These are phyloP conservation scores for Camelina hispida DNA, from an alignment of 345 rosid species.

Conservation along the genomic window DNA sequence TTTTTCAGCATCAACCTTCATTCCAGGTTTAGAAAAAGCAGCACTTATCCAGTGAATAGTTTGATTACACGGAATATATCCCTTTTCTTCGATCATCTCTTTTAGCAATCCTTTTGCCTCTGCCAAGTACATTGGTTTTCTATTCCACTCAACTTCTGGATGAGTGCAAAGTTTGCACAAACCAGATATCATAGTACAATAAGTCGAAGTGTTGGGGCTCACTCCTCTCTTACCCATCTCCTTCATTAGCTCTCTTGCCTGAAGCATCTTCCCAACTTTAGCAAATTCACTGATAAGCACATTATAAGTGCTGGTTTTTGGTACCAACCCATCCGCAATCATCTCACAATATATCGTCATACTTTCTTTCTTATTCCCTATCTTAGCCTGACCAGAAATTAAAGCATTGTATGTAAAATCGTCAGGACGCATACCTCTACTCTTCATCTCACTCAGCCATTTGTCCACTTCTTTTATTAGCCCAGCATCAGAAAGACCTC, in stretches of 20 bases:
- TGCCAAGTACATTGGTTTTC: constrained; percentile 52
- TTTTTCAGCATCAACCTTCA: constrained; percentile 58
- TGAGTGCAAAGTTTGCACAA: constrained; percentile 65
- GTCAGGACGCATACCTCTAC: constrained; percentile 59
- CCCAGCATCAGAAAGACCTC: constrained; percentile 61
- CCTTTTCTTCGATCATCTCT: constrained; percentile 80
- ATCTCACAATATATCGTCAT: constrained; percentile 72
- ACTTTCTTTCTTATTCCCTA: constrained; percentile 70
- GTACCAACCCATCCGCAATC: constrained; percentile 77
- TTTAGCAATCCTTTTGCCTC: constrained; percentile 64
- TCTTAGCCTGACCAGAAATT: constrained; percentile 69
- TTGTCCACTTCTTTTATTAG: constrained; percentile 55
- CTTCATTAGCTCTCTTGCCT: constrained; percentile 74
- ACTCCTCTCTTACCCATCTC: constrained; percentile 76
- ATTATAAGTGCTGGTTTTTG: constrained; percentile 75
- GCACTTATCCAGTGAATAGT: constrained; percentile 66
- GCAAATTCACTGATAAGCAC: constrained; percentile 70
- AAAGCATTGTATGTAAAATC: constrained; percentile 71
- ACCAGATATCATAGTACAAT: constrained; percentile 72
- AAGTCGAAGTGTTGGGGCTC: constrained; percentile 70
- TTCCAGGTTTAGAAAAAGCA: constrained; percentile 69
- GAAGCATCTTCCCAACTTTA: constrained; percentile 72
- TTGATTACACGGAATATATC: constrained; percentile 61
- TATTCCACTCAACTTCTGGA: constrained; percentile 55
- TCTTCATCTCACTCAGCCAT: constrained; percentile 65